Conservation (phyloP, 2,329 filamentous ascomycete genomes). For the Nemania sp. region DNA sequence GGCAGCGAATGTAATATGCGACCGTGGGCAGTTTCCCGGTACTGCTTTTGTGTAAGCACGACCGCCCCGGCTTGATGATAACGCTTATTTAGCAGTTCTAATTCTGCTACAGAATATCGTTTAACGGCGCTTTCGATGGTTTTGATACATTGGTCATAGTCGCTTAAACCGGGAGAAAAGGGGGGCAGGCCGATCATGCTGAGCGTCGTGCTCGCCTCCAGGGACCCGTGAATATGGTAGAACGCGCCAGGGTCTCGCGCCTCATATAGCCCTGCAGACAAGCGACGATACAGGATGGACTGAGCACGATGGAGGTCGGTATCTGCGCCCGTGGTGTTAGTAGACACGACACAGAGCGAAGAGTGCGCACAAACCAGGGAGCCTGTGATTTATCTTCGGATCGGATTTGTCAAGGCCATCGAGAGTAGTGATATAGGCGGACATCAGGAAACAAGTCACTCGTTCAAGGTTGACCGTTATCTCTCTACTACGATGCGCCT, state of each 20-base stretch:
- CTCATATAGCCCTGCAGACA: conserved; percentile 74
- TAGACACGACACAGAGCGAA: conserved; percentile 42
- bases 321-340: conserved; percentile 50
- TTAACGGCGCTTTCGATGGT: conserved; percentile 64
- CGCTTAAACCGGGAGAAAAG: conserved; percentile 62
- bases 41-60: conserved; percentile 63
- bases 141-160: conserved; percentile 62
- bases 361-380: conserved; percentile 33
- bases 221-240: conserved; percentile 76
- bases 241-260: conserved; percentile 69
- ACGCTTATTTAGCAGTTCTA: conserved; percentile 62
- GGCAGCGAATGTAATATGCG: conserved; percentile 46
- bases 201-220: conserved; percentile 71
- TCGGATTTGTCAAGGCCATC: conserved; percentile 55
- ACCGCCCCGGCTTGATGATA: conserved; percentile 64
- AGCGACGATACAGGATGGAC: conserved; percentile 70
- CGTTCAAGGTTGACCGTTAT: conserved; percentile 59
- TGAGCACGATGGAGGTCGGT: conserved; percentile 74
- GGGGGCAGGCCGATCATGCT: conserved; percentile 71
- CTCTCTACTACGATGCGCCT: conserved; percentile 45
- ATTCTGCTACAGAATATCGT: conserved; percentile 56
- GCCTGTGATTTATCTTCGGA: conserved; percentile 51
- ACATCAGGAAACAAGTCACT: conserved; percentile 61
- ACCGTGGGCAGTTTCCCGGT: conserved; percentile 60
- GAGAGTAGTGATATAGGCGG: conserved; percentile 60